Conservation (phyloP, 2,329 filamentous ascomycete species). For the Talaromyces rugulosus region DNA sequence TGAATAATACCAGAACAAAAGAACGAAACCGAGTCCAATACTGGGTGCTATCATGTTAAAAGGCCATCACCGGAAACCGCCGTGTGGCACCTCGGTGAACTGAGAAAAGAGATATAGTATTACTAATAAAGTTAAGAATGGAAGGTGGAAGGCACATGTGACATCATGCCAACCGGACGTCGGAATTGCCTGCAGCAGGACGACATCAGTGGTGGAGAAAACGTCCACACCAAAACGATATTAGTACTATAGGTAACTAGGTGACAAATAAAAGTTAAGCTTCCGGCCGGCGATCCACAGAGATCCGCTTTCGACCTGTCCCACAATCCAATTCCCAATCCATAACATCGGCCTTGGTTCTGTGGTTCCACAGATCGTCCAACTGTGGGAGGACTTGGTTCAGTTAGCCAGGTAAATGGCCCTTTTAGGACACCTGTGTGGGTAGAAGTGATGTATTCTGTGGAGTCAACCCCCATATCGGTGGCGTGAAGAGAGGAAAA, state of each 20-base stretch:
- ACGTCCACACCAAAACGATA: too few species aligned
- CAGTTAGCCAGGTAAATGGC: background rate
- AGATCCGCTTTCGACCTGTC: background rate
- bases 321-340: background rate
- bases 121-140: background rate
- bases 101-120: background rate
- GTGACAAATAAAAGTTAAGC: background rate
- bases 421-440: background rate
- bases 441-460: background rate
- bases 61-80: background rate
- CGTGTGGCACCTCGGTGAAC: background rate
- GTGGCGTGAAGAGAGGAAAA: background rate
- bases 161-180: background rate
- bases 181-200: too few species aligned
- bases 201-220: background rate
- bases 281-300: background rate
- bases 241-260: background rate
- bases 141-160: background rate
- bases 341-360: background rate
- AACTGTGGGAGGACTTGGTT: background rate
- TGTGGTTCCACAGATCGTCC: background rate
- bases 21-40: background rate
- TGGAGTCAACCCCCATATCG: background rate
- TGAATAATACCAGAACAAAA: background rate
- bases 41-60: background rate